phyloP scores from a whole-genome alignment of 2,329 filamentous ascomycete genomes.

The Diplocarpon rosae region DNA sequence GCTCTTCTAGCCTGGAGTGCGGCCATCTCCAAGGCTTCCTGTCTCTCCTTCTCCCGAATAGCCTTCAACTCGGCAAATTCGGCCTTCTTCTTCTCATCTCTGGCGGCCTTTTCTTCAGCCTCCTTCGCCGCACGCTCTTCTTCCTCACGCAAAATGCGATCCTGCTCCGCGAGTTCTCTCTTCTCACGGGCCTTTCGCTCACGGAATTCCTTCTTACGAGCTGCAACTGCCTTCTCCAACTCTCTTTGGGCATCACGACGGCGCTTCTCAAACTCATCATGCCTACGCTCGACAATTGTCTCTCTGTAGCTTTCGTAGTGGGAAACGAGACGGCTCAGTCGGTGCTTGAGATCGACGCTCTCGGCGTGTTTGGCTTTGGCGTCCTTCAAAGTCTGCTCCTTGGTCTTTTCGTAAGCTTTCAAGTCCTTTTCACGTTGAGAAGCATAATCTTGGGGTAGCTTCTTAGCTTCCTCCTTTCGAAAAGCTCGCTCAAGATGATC shows the following conservation, averaged over 20 bases:
- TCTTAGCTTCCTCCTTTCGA: constrained; percentile 90
- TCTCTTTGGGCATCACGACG: constrained; percentile 86
- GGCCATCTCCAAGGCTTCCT: constrained; percentile 55
- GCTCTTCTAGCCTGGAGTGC: constrained; percentile 70
- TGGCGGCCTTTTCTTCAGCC: constrained; percentile 72
- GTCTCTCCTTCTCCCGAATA: constrained; percentile 52
- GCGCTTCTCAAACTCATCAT: constrained; percentile 92
- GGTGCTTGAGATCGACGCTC: constrained; percentile 86
- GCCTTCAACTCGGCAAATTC: constrained; percentile 53
- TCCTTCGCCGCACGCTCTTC: constrained; percentile 73
- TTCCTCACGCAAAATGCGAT: constrained; percentile 67
- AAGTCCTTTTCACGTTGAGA: constrained; percentile 69
- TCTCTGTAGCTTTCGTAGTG: constrained; percentile 75
- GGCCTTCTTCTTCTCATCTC: constrained; percentile 69
- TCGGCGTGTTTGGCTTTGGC: constrained; percentile 83
- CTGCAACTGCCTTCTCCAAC: constrained; percentile 80
- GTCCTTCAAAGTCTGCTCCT: constrained; percentile 66
- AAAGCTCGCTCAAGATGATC: constrained; percentile 96
- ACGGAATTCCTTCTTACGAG: constrained; percentile 77
- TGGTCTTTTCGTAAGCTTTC: constrained; percentile 69
- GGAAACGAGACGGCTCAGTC: constrained; percentile 75
- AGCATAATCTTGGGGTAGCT: constrained; percentile 76
- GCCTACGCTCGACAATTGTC: constrained; percentile 73
- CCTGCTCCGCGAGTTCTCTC: constrained; percentile 73
- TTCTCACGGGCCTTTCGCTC: constrained; percentile 76